Conservation (phyloP, 371 early-diverging fungal species). For the Rhizoclosmatium hyalinum region DNA sequence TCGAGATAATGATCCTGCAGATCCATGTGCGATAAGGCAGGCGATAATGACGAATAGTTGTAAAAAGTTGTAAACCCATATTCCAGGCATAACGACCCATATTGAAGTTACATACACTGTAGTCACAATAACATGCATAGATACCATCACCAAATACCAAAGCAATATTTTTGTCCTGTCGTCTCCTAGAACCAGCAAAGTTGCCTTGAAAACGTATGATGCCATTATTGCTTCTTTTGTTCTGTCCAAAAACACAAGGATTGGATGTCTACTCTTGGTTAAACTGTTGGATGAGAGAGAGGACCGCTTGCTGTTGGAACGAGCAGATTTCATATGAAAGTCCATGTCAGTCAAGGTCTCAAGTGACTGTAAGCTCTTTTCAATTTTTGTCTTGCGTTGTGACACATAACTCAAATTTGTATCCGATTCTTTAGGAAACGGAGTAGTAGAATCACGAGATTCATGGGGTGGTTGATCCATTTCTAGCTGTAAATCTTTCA, state of each 20-base stretch:
- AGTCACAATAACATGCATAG: constrained; percentile 3
- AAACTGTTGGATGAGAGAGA: not conserved
- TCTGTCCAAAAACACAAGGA: not conserved
- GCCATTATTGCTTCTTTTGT: not conserved
- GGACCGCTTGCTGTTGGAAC: not conserved
- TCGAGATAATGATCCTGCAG: constrained; percentile 1
- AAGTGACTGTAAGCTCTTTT: not conserved
- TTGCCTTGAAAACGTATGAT: not conserved
- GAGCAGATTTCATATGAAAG: not conserved
- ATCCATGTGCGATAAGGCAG: not conserved
- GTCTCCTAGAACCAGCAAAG: not conserved
- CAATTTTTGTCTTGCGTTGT: not conserved
- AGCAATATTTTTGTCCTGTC: constrained; percentile 4
- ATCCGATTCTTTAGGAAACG: not conserved
- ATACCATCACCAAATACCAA: constrained; percentile 2
- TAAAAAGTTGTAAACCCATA: constrained; percentile 30
- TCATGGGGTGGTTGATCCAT: not conserved
- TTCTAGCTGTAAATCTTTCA: not conserved
- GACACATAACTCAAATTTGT: not conserved
- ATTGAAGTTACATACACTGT: constrained; percentile 8
- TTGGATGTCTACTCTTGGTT: not conserved
- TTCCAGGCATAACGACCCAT: constrained; percentile 14
- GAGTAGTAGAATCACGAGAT: not conserved
- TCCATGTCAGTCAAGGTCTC: not conserved
- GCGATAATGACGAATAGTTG: constrained; percentile 14